Conservation (phyloP, 164 flowering plant genomes). For the Houttuynia cordata region DNA sequence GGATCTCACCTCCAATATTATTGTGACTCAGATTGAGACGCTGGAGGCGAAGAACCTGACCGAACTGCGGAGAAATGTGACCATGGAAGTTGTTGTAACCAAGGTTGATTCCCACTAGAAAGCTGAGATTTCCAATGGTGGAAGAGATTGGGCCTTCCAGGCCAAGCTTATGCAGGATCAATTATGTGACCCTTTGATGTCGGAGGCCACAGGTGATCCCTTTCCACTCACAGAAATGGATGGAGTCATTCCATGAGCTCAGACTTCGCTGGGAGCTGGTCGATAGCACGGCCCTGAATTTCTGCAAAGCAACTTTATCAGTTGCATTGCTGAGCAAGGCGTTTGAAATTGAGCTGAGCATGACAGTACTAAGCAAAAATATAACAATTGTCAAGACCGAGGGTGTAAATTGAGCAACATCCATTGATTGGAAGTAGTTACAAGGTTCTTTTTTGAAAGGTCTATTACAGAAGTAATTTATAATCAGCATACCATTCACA, state of each 20-base stretch:
- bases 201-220: constrained; percentile 18
- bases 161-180: constrained; percentile 4
- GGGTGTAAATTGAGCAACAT: too few species aligned
- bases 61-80: constrained; percentile 16
- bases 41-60: constrained; percentile 7
- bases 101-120: constrained; percentile 12
- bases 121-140: constrained; percentile 24
- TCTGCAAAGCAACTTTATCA: not conserved
- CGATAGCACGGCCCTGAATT: not conserved
- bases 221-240: constrained; percentile 23
- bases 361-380: too few species aligned
- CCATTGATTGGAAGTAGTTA: too few species aligned
- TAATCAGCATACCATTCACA: too few species aligned
- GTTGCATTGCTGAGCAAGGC: not conserved
- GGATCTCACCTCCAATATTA: constrained; percentile 12
- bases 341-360: too few species aligned
- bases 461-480: too few species aligned
- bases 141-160: constrained; percentile 22
- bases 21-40: constrained; percentile 7
- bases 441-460: too few species aligned
- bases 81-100: constrained; percentile 17
- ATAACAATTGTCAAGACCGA: too few species aligned
- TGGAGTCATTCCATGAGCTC: constrained; percentile 19
- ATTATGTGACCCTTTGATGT: constrained; percentile 7
- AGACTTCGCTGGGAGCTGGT: not conserved